phyloP scores from a whole-genome alignment of 2,329 filamentous ascomycete genomes.

The Phaeosphaeriaceae sp. region DNA sequence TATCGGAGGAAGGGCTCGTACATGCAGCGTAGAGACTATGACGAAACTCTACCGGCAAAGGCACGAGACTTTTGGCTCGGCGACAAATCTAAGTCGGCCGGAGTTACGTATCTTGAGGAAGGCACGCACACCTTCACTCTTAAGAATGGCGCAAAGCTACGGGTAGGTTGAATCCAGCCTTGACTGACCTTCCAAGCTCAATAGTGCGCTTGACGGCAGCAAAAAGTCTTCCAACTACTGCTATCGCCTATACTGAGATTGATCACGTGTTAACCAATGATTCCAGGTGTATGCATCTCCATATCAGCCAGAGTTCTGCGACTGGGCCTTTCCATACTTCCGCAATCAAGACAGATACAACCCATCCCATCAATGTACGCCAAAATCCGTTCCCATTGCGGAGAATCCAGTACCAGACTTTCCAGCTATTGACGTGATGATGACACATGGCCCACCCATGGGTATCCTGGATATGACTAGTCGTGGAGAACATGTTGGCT shows the following conservation, averaged over 20 bases:
- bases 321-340: slow-evolving; percentile 63
- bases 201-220: too few species aligned
- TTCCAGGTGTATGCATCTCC: slow-evolving; percentile 60
- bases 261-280: neutral
- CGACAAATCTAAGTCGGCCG: slow-evolving; percentile 52
- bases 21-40: slow-evolving; percentile 34
- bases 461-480: slow-evolving; percentile 57
- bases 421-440: slow-evolving; percentile 60
- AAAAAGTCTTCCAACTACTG: too few species aligned
- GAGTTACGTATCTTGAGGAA: slow-evolving; percentile 64
- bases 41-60: slow-evolving; percentile 22
- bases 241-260: neutral
- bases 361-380: slow-evolving; percentile 35
- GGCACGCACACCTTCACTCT: slow-evolving; percentile 57
- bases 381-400: slow-evolving; percentile 35
- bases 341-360: slow-evolving; percentile 62
- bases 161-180: slow-evolving; percentile 26
- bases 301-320: slow-evolving; percentile 63
- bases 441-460: slow-evolving; percentile 67
- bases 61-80: slow-evolving; percentile 58
- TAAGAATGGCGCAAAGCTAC: slow-evolving; percentile 57
- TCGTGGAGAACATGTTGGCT: slow-evolving; percentile 56
- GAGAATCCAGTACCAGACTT: slow-evolving; percentile 54
- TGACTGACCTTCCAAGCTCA: too few species aligned
- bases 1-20: slow-evolving; percentile 44